Conservation (phyloP, 31 red algal species). For the Odonthalia washingtoniensis region DNA sequence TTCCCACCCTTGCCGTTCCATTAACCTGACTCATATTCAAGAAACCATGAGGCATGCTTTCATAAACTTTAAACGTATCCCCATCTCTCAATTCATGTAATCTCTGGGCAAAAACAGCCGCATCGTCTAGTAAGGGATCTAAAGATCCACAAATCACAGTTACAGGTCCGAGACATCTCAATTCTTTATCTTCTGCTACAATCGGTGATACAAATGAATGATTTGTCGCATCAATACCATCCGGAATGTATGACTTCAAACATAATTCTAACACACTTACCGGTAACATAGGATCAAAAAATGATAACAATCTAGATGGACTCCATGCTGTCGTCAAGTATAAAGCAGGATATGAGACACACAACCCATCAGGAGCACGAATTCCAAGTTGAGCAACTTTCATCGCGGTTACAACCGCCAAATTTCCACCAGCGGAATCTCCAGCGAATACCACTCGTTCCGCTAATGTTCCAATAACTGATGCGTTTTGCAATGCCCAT, state of each 20-base stretch:
- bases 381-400: slow-evolving; percentile 60
- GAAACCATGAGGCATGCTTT: slow-evolving; percentile 91
- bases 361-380: slow-evolving; percentile 82
- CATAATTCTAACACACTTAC: slow-evolving; percentile 80
- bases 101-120: slow-evolving; percentile 64
- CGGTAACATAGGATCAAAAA: slow-evolving; percentile 91
- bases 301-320: slow-evolving; percentile 86
- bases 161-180: slow-evolving; percentile 62
- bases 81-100: slow-evolving; percentile 38
- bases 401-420: slow-evolving; percentile 78
- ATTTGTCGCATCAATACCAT: slow-evolving; percentile 20
- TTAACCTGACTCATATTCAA: slow-evolving; percentile 86
- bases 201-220: slow-evolving; percentile 70
- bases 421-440: slow-evolving; percentile 92
- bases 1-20: slow-evolving; percentile 48
- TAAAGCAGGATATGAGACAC: slow-evolving; percentile 89
- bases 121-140: slow-evolving; percentile 89
- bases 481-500: slow-evolving; percentile 82
- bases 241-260: slow-evolving; percentile 77
- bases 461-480: slow-evolving; percentile 60
- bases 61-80: slow-evolving; percentile 59
- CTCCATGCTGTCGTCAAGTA: slow-evolving; percentile 82
- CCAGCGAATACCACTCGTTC: slow-evolving; percentile 84
- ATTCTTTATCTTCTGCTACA: slow-evolving; percentile 54
- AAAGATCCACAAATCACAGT: slow-evolving; percentile 71